A percentile compares a stretch with the other conserved stretches of the same genome.
These are phyloP conservation scores for Wickerhamomyces silvicola DNA, from an alignment of 805 yeast genomes.

Conservation along the genomic window DNA sequence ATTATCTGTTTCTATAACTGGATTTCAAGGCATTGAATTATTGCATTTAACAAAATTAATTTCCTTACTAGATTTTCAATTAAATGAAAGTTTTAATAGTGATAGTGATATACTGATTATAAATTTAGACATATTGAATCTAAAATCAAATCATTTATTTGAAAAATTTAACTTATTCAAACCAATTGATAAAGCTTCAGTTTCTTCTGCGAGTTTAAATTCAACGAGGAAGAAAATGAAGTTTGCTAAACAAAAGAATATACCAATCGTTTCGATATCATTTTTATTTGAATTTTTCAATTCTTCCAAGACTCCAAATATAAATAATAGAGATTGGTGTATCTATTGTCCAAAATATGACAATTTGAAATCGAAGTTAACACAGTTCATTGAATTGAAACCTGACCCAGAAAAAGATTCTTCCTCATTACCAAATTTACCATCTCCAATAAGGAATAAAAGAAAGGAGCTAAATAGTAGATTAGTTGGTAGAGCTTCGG, in stretches of 20 bases:
- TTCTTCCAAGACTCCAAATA: constrained; percentile 30
- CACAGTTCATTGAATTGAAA: constrained; percentile 2
- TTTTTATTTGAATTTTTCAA: constrained; percentile 48
- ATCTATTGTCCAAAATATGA: constrained; percentile 39
- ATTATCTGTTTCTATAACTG: constrained; percentile 43
- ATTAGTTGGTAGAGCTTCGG: constrained; percentile 36
- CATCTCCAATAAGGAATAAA: constrained; percentile 47
- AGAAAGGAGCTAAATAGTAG: constrained; percentile 39
- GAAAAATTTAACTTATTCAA: constrained; percentile 30
- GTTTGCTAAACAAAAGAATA: constrained; percentile 51
- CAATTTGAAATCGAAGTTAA: constrained; percentile 21
- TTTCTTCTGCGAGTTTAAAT: constrained; percentile 24
- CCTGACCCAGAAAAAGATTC: constrained; percentile 4
- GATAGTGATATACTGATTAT: constrained; percentile 52
- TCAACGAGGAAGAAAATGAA: constrained; percentile 48
- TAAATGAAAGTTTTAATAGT: constrained; percentile 40
- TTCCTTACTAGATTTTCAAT: constrained; percentile 43
- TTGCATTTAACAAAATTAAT: constrained; percentile 65
- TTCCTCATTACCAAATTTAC: constrained; percentile 31
- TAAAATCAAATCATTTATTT: constrained; percentile 33
- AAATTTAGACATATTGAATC: constrained; percentile 41
- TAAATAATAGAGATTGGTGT: constrained; percentile 48
- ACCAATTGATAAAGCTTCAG: no score
- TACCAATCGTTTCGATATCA: constrained; percentile 52
- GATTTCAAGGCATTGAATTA: constrained; percentile 72